phyloP scores from a whole-genome alignment of 2,329 filamentous ascomycete genomes.

The Curvularia lunata region DNA sequence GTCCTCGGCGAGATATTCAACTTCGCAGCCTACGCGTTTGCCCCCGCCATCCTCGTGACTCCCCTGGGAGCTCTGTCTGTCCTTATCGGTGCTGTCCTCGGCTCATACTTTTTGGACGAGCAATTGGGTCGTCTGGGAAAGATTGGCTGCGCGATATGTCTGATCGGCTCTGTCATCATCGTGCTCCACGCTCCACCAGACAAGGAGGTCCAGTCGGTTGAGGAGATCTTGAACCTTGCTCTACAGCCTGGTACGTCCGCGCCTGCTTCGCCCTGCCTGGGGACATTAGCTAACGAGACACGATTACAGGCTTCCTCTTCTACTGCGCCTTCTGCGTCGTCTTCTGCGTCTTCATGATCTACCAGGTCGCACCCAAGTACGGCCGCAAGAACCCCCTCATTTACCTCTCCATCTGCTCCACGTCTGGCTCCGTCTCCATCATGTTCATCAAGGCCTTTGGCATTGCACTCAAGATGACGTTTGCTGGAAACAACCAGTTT shows the following conservation, averaged over 20 bases:
- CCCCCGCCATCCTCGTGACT: constrained; percentile 96
- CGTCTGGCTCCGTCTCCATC: constrained; percentile 94
- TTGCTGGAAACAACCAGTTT: constrained; percentile 94
- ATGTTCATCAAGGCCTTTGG: constrained; percentile 99
- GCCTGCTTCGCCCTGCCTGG: constrained; percentile 25
- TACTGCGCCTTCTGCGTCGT: constrained; percentile 81
- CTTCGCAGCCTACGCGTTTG: constrained; percentile 97
- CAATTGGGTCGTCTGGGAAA: constrained; percentile 89
- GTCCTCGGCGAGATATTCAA: constrained; percentile 93
- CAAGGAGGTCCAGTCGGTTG: constrained; percentile 86
- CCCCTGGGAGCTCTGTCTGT: constrained; percentile 93
- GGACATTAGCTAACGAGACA: constrained; percentile 19
- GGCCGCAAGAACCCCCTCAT: constrained; percentile 96
- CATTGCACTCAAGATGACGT: constrained; percentile 93
- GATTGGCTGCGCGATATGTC: constrained; percentile 92
- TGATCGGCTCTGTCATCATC: constrained; percentile 96
- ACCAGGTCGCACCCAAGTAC: constrained; percentile 85
- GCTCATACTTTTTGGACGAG: constrained; percentile 92
- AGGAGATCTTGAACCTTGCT: constrained; percentile 89
- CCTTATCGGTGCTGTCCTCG: constrained; percentile 90
- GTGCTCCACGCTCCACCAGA: constrained; percentile 96
- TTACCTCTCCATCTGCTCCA: constrained; percentile 97
- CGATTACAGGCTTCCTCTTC: constrained; percentile 76
- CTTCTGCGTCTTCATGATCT: constrained; percentile 95
- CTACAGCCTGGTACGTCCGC: constrained; percentile 77